A percentile compares a stretch with the other conserved stretches of the same genome.
These are phyloP conservation scores for Trichoderma koningii DNA, from an alignment of 2,329 filamentous ascomycete species.

Conservation along the genomic window DNA sequence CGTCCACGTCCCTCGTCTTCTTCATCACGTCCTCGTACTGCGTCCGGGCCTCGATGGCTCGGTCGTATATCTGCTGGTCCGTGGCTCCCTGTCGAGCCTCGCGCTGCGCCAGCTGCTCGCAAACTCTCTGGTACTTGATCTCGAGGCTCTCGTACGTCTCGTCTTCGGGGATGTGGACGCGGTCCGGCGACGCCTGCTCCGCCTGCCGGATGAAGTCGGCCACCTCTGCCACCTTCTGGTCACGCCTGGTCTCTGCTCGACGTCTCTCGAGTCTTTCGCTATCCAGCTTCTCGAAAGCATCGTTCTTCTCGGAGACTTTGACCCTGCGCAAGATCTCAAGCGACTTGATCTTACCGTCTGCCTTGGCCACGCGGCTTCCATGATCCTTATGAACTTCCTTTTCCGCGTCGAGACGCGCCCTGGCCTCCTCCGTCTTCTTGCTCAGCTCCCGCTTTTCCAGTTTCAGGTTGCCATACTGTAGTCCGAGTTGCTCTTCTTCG, in stretches of 20 bases:
- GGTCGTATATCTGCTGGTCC: conserved; percentile 64
- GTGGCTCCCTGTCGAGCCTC: conserved; percentile 62
- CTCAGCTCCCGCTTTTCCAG: conserved; percentile 54
- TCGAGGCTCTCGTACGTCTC: conserved; percentile 63
- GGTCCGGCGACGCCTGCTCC: conserved; percentile 50
- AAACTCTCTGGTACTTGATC: conserved; percentile 56
- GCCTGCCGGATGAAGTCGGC: conserved; percentile 59
- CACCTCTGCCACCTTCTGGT: conserved; percentile 52
- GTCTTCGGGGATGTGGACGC: conserved; percentile 64
- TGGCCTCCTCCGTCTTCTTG: conserved; percentile 45
- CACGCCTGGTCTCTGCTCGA: conserved; percentile 50
- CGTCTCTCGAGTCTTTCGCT: conserved; percentile 50
- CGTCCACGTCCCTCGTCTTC: conserved; percentile 44
- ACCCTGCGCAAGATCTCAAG: conserved; percentile 53
- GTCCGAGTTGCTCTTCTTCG: conserved; percentile 52
- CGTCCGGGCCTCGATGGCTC: conserved; percentile 45
- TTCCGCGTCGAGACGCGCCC: conserved; percentile 40
- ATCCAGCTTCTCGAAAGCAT: conserved; percentile 54
- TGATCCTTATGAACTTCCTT: conserved; percentile 45
- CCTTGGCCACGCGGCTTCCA: conserved; percentile 56
- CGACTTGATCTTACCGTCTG: conserved; percentile 54
- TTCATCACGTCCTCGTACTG: conserved; percentile 48
- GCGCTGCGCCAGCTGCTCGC: conserved; percentile 59
- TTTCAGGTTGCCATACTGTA: conserved; percentile 56
- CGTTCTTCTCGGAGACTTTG: conserved; percentile 63